Evolutionary conservation across 768 basidiomycete species (phyloP).

Genomic region (Trametes maxima): DNA sequence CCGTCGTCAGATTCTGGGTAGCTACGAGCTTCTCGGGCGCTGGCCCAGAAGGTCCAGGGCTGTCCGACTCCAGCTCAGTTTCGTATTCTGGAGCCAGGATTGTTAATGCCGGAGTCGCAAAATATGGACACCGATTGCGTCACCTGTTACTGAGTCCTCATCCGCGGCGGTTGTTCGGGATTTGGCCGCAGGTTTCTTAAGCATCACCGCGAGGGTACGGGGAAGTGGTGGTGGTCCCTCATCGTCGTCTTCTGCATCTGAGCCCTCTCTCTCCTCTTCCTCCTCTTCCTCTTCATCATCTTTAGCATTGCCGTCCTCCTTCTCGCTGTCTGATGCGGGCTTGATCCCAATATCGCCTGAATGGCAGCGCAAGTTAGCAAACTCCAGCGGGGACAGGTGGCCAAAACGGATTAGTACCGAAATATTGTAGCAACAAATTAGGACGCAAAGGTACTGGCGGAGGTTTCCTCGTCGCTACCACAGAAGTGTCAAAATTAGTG

Average conservation of each 20-base stretch:
- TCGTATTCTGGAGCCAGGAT: neutral
- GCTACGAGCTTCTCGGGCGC: neutral
- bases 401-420: constrained; percentile 22
- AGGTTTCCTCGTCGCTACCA: neutral
- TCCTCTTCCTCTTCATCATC: constrained; percentile 27
- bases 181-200: neutral
- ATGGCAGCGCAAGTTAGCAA: neutral
- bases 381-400: neutral
- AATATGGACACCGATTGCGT: neutral
- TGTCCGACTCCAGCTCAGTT: constrained; percentile 13
- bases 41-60: neutral
- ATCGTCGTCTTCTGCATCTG: constrained; percentile 10
- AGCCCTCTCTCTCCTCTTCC: constrained; percentile 14
- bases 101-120: neutral
- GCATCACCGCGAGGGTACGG: constrained; percentile 3
- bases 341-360: constrained; percentile 26
- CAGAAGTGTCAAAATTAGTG: neutral
- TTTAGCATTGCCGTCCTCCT: constrained; percentile 15
- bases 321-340: constrained; percentile 11
- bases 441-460: constrained; percentile 14
- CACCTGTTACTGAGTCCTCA: constrained; percentile 14
- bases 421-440: constrained; percentile 31
- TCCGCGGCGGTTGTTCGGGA: neutral
- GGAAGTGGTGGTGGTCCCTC: constrained; percentile 5
- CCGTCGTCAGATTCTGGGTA: neutral